Percentiles rank a stretch among this genome's conserved stretches.
phyloP scores from a whole-genome alignment of 2,329 filamentous ascomycete genomes.

The Daldinia eschscholtzii region DNA sequence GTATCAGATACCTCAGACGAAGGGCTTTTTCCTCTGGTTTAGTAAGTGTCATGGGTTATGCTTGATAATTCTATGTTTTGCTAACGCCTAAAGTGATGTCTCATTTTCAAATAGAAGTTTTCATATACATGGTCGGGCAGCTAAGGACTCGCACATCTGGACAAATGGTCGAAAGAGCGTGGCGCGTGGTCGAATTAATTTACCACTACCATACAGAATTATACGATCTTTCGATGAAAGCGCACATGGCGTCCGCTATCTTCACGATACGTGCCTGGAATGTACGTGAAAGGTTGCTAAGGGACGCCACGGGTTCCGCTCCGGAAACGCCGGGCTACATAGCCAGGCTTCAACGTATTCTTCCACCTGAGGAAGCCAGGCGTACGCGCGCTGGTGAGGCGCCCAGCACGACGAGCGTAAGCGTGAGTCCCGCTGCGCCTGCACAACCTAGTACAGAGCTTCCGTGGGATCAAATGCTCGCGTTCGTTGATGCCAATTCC shows the following conservation, averaged over 20 bases:
- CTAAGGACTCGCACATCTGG: slow-evolving; percentile 64
- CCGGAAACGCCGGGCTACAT: slow-evolving; percentile 62
- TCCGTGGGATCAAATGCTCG: slow-evolving; percentile 53
- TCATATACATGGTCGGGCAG: slow-evolving; percentile 67
- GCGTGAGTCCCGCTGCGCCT: slow-evolving; percentile 10
- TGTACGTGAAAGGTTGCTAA: slow-evolving; percentile 60
- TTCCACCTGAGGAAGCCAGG: slow-evolving; percentile 58
- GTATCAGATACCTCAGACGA: slow-evolving; percentile 58
- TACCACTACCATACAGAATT: slow-evolving; percentile 66
- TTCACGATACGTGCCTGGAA: slow-evolving; percentile 67
- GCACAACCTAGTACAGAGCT: slow-evolving; percentile 37
- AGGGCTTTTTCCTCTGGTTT: slow-evolving; percentile 67
- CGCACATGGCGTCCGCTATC: slow-evolving; percentile 60
- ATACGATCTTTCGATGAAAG: slow-evolving; percentile 61
- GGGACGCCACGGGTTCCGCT: slow-evolving; percentile 52
- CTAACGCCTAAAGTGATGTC: slow-evolving; percentile 47
- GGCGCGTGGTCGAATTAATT: slow-evolving; percentile 61
- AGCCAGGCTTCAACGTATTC: slow-evolving; percentile 57
- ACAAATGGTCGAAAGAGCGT: slow-evolving; percentile 65
- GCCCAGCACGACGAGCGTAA: slow-evolving; percentile 23
- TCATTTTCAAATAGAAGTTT: slow-evolving; percentile 69
- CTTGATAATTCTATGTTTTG: slow-evolving; percentile 4
- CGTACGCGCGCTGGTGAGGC: slow-evolving; percentile 45
- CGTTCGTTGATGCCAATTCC: slow-evolving; percentile 47
- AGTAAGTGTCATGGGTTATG: slow-evolving; percentile 53